Evolutionary conservation across 768 basidiomycete genomes (phyloP), one percentile per base, ranked within the genome.

Genomic region (Lactarius deliciosus): DNA sequence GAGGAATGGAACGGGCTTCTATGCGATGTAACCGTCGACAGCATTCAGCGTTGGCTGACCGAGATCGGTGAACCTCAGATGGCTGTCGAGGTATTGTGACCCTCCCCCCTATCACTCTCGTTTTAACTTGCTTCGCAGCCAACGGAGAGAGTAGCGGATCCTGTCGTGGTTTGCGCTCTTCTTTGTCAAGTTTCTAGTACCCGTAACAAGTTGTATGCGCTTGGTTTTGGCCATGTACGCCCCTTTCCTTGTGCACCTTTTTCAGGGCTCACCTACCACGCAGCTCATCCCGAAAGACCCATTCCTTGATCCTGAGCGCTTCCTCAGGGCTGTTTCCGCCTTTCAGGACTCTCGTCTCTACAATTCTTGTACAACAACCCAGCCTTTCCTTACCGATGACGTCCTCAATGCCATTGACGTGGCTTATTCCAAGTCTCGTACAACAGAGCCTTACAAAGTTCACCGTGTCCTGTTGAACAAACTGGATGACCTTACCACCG

Each of bases 21-120:
- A 28, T 94, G 92, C 73, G 91, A 94, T 75, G 76, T 81, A 16
- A 92, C 92, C 0, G 83, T 91, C 32, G 85, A 88, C 32, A 91
- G 86, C 6, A 83, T 94, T 40, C 80, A 82, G 57, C 78, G 76
- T 60, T 94, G 92, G 91, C 83, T 85, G 36, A 72, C 81, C 16
- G 83, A 85, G 55, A 81, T 93, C 53, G 91, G 88, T 15, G 85
- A 85, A 68, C 83, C 82, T 9, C 81, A 81, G 69, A 74, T 88
- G 64, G 82, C 83, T 38, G 78, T 89, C 20, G 90, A 92, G 81
- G 89, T 79, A 69, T 72, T n/a, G 56, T 34, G 25, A 10, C 11
- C 11, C 36, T 56, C 30, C 28, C 22, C 50, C 8, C 15, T n/a
- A 38, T 38, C 11, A 10, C 47, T 50, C 13, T 18, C 32, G 11